phyloP scores from a whole-genome alignment of 1,284 basidiomycete genomes.

The Termitomyces sp. region DNA sequence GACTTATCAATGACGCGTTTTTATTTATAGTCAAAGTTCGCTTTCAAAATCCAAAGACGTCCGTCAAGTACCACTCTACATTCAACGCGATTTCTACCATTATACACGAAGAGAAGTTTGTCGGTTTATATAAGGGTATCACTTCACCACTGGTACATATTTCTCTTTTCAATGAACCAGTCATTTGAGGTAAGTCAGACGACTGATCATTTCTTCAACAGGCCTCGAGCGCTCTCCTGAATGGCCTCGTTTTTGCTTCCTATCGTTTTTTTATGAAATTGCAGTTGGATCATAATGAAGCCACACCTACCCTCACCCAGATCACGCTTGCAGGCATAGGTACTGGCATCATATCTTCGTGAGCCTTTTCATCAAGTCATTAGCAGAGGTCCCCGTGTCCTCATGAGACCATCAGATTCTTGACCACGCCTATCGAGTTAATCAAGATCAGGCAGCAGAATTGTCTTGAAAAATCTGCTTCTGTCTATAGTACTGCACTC shows the following conservation, averaged over 20 bases:
- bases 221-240: conserved; percentile 67
- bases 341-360: conserved; percentile 76
- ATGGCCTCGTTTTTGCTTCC: conserved; percentile 70
- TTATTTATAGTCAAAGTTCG: conserved; percentile 68
- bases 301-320: conserved; percentile 57
- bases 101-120: conserved; percentile 58
- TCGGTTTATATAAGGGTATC: conserved; percentile 70
- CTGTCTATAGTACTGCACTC: conserved; percentile 46
- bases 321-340: conserved; percentile 74
- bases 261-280: conserved; percentile 67
- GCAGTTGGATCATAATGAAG: conserved; percentile 43
- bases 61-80: conserved; percentile 54
- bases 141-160: conserved; percentile 65
- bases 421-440: conserved; percentile 80
- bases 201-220: conserved; percentile 23
- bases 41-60: conserved; percentile 58
- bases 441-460: conserved; percentile 84
- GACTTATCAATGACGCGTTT: not conserved
- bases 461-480: conserved; percentile 31
- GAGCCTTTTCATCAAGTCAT: conserved; percentile 25
- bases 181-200: not conserved
- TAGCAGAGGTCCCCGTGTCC: no score
- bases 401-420: conserved; percentile 41
- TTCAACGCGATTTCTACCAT: conserved; percentile 61
- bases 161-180: conserved; percentile 19